These are phyloP conservation scores for Carex myosuroides DNA, from an alignment of 176 grass and related monocot species.

Conservation along the genomic window DNA sequence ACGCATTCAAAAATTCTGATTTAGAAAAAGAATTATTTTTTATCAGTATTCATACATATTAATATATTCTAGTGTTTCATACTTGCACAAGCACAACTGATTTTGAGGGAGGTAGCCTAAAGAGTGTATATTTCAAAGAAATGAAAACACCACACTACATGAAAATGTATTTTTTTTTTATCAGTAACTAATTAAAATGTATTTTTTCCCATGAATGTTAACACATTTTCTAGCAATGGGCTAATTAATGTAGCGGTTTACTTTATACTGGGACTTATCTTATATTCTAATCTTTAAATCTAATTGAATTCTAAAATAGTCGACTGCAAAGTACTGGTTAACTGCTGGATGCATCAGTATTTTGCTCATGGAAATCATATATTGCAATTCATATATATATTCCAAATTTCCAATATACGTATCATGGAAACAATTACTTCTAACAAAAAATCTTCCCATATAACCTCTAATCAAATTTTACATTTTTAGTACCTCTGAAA, in stretches of 20 bases:
- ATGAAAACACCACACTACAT: background rate
- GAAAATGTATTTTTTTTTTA: too few relatives aligned
- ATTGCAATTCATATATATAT: background rate
- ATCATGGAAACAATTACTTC: background rate
- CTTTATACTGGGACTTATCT: background rate
- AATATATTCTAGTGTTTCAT: background rate
- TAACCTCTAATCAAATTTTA: background rate
- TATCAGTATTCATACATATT: background rate
- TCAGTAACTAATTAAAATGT: too few relatives aligned
- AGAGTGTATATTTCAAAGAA: background rate
- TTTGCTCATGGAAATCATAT: background rate
- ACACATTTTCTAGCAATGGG: too few relatives aligned
- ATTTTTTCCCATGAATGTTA: too few relatives aligned
- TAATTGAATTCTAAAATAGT: background rate
- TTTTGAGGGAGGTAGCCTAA: background rate
- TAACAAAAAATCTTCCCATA: background rate
- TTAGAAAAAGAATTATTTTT: background rate
- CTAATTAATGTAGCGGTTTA: background rate
- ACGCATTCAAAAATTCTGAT: background rate
- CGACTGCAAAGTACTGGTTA: background rate
- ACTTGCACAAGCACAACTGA: background rate
- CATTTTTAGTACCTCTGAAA: background rate
- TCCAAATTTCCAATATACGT: background rate
- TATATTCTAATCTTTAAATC: background rate
- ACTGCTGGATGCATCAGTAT: background rate